Conservation (phyloP, 169 alveolate species). For the Eimeria necatrix region DNA sequence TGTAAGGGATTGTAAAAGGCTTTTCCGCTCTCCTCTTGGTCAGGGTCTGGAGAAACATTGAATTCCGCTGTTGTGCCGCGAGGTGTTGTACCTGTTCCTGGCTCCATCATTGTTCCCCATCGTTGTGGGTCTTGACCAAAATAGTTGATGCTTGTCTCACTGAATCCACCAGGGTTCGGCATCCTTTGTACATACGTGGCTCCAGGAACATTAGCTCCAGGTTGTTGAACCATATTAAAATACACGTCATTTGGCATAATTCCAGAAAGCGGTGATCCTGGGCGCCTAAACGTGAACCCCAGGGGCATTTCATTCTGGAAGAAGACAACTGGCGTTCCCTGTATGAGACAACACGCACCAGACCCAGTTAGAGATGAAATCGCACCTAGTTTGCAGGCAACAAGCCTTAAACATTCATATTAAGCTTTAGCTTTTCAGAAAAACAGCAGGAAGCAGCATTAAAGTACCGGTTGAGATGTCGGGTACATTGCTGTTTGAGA, state of each 20-base stretch:
- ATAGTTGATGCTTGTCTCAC: background rate
- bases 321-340: constrained; percentile 67
- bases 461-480: constrained; percentile 30
- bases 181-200: constrained; percentile 53
- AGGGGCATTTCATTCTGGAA: constrained; percentile 49
- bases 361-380: background rate
- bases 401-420: no score
- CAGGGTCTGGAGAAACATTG: constrained; percentile 60
- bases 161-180: constrained; percentile 28
- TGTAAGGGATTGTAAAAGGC: constrained; percentile 35
- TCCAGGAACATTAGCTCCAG: constrained; percentile 68
- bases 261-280: constrained; percentile 39
- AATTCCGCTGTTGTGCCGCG: constrained; percentile 59
- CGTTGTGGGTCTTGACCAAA: constrained; percentile 49
- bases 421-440: no score
- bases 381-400: background rate
- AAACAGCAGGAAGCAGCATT: background rate
- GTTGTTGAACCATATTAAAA: constrained; percentile 64
- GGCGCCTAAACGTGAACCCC: constrained; percentile 60
- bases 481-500: constrained; percentile 69
- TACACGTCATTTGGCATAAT: constrained; percentile 45
- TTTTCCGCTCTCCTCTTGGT: constrained; percentile 56
- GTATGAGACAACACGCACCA: background rate
- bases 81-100: constrained; percentile 11
- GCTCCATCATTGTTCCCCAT: constrained; percentile 57